Conservation (phyloP, 345 rosid species). For the Passiflora organensis region DNA sequence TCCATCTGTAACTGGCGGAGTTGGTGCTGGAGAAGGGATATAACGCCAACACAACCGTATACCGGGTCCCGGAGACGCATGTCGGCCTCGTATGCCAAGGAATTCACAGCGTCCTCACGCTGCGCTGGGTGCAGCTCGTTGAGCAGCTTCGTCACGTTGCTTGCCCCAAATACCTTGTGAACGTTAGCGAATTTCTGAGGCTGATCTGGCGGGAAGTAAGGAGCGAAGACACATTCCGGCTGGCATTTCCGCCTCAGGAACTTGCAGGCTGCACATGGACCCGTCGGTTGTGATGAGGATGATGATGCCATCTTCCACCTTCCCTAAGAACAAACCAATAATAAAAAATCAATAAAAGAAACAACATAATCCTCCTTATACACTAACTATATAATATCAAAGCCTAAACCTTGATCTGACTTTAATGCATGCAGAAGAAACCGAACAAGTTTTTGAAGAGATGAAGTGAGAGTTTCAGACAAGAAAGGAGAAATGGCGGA, state of each 20-base stretch:
- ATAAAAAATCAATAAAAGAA: not conserved
- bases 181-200: conserved; percentile 28
- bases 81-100: conserved; percentile 28
- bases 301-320: conserved; percentile 25
- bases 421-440: not conserved
- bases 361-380: too few relatives aligned
- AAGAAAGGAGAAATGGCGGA: not conserved
- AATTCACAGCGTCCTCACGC: conserved; percentile 30
- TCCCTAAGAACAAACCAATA: not conserved
- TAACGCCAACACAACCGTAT: conserved; percentile 28
- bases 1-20: conserved; percentile 31
- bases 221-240: conserved; percentile 27
- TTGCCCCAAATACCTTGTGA: conserved; percentile 28
- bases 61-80: conserved; percentile 31
- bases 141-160: conserved; percentile 24
- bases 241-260: conserved; percentile 28
- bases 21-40: conserved; percentile 27
- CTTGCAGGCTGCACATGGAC: conserved; percentile 31
- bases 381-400: too few relatives aligned
- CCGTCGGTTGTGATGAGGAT: conserved; percentile 20
- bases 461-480: not conserved
- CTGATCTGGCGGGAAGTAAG: conserved; percentile 31
- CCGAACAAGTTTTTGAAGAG: not conserved
- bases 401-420: not conserved
- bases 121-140: conserved; percentile 30